Evolutionary conservation across 2,329 filamentous ascomycete genomes (phyloP), one percentile per base, ranked within the genome.

Genomic region (Fusarium floridanum): DNA sequence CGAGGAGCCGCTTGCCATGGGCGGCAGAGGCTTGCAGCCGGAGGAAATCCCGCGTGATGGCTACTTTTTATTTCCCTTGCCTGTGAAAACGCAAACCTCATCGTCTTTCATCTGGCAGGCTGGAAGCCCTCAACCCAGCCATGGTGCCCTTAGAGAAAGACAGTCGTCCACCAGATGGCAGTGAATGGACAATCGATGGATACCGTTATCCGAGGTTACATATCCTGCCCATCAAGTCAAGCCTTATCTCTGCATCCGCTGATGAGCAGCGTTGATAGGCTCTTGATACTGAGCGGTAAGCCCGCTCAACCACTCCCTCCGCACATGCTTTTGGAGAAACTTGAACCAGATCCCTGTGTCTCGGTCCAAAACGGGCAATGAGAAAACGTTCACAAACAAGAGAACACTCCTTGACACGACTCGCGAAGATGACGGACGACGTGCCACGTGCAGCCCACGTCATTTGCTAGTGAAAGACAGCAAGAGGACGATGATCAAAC

Each of bases 351-450:
- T 37, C 66, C 66, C 37, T 61, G 66, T 59, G 62, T 34, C 37
- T 55, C 43, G 34, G 63, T 59, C 71, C 57, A 39, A 53, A 74
- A 63, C 14, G 61, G 41, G 66, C 41, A 73, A 29, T 67, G 67
- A 64, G 56, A 56, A 60, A 39, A 68, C 60, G 37, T 57, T 67
- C 64, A 50, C 29, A 20, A 22, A 27, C 24, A 60, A 32, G 39
- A 48, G 29, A 59, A 62, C 17, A 66, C 48, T 57, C 24, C 29
- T 39, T n/a, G 27, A 36, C 41, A 34, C 41, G 59, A 50, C 27
- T 61, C 59, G 12, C 43, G 41, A 48, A 55, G 41, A 61, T 61
- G 60, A 50, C 43, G 32, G 41, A 56, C 10, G 36, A n/a, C 39
- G 24, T 37, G 60, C 32, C 61, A 66, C 57, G 61, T 72, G 63